Evolutionary conservation across 2,329 filamentous ascomycete species (phyloP).

Genomic region (Elsinoe fawcettii): DNA sequence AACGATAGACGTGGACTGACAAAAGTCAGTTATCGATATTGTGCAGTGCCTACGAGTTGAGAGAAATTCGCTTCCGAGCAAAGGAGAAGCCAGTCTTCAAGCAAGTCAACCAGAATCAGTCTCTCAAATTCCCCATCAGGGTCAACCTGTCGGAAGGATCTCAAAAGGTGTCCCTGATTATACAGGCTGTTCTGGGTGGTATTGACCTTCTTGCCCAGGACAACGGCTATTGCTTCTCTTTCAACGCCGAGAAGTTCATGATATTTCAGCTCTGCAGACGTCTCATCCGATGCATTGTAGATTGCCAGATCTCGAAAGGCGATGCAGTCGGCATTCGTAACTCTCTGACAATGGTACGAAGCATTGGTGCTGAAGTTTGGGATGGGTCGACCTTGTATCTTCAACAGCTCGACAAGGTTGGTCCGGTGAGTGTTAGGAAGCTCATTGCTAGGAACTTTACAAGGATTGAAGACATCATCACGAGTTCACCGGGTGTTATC

Average conservation of each 20-base stretch:
- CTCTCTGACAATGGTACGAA: constrained; percentile 69
- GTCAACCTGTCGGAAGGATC: constrained; percentile 56
- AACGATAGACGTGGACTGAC: background rate
- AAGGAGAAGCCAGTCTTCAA: constrained; percentile 64
- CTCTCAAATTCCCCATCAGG: constrained; percentile 64
- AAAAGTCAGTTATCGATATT: constrained; percentile 53
- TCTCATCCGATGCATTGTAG: constrained; percentile 65
- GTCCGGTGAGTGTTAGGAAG: constrained; percentile 65
- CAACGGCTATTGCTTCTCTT: constrained; percentile 48
- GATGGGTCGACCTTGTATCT: constrained; percentile 75
- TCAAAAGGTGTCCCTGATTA: constrained; percentile 69
- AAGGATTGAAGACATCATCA: constrained; percentile 62
- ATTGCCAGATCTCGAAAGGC: constrained; percentile 55
- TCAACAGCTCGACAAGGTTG: constrained; percentile 73
- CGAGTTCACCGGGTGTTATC: constrained; percentile 60
- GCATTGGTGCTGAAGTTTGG: constrained; percentile 69
- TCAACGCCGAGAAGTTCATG: constrained; percentile 51
- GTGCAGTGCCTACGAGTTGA: constrained; percentile 63
- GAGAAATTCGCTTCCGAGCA: constrained; percentile 60
- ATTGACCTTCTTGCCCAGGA: constrained; percentile 56
- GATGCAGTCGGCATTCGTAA: constrained; percentile 62
- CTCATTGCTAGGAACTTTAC: constrained; percentile 63
- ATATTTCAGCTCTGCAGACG: constrained; percentile 64
- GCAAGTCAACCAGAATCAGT: constrained; percentile 60
- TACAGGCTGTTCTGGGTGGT: constrained; percentile 66